A percentile compares a stretch with the other conserved stretches of the same genome.
These are phyloP conservation scores for Ceratobasidium sp. DNA, from an alignment of 1,284 basidiomycete genomes.

Conservation along the genomic window DNA sequence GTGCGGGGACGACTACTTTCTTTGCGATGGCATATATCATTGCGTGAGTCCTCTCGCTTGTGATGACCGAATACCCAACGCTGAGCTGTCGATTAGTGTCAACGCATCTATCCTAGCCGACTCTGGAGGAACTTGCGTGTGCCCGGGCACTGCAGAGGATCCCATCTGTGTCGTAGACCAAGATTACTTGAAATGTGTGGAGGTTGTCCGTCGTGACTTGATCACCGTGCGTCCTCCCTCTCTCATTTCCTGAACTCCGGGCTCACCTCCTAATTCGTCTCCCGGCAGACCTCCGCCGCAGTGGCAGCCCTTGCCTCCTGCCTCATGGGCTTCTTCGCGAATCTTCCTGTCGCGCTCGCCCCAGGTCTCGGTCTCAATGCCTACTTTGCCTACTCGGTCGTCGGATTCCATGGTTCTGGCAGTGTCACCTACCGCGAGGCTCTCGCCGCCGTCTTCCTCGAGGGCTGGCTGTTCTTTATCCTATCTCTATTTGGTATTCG, in stretches of 20 bases:
- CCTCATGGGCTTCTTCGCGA: conserved; percentile 87
- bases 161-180: conserved; percentile 65
- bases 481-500: conserved; percentile 88
- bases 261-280: conserved; percentile 44
- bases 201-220: conserved; percentile 77
- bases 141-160: conserved; percentile 61
- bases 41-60: conserved; percentile 36
- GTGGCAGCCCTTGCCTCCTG: conserved; percentile 80
- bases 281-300: conserved; percentile 72
- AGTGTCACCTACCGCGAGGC: conserved; percentile 84
- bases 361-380: conserved; percentile 73
- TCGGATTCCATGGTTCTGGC: conserved; percentile 85
- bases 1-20: conserved; percentile 87
- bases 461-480: conserved; percentile 89
- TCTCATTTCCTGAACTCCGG: not conserved
- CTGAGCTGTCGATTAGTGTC: conserved; percentile 58
- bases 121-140: conserved; percentile 87
- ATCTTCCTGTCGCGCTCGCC: conserved; percentile 80
- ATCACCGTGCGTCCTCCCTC: conserved; percentile 64
- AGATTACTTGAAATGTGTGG: conserved; percentile 75
- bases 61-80: conserved; percentile 1
- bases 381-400: conserved; percentile 92
- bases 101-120: conserved; percentile 83
- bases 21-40: conserved; percentile 63
- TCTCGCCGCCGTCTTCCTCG: conserved; percentile 88